These are phyloP conservation scores for Monilinia fructigena DNA, from an alignment of 2,329 filamentous ascomycete species.

Conservation along the genomic window DNA sequence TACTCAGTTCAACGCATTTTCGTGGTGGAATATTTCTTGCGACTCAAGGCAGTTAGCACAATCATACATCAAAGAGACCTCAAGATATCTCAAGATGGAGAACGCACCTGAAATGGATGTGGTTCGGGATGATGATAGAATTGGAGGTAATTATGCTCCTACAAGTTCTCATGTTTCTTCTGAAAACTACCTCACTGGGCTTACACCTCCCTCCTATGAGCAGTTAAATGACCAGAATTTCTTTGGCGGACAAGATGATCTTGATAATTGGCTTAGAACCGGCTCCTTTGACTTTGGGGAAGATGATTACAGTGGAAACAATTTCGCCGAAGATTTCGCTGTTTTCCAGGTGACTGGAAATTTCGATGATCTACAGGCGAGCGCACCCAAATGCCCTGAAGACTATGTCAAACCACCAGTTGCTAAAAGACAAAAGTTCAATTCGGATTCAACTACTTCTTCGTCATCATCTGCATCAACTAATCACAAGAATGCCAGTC, in stretches of 20 bases:
- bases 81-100: slow-evolving; percentile 22
- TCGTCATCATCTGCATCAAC: not conserved
- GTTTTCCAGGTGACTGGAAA: not conserved
- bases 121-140: slow-evolving; percentile 5
- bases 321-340: not conserved
- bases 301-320: not conserved
- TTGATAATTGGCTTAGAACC: not conserved
- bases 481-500: not conserved
- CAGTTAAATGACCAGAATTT: slow-evolving; percentile 18
- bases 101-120: not conserved
- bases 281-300: not conserved
- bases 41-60: slow-evolving; percentile 2
- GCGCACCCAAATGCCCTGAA: slow-evolving; percentile 2
- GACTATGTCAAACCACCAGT: slow-evolving; percentile 2
- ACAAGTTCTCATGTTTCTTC: slow-evolving; percentile 14
- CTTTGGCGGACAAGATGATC: slow-evolving; percentile 14
- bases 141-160: slow-evolving; percentile 26
- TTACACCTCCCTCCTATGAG: slow-evolving; percentile 24
- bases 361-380: slow-evolving; percentile 4
- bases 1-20: not conserved
- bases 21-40: slow-evolving; percentile 12
- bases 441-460: not conserved
- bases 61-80: slow-evolving; percentile 15
- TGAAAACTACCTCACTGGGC: slow-evolving; percentile 20
- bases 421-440: slow-evolving; percentile 9